These are phyloP conservation scores for Penicillium sclerotiorum DNA, from an alignment of 2,329 filamentous ascomycete species.

Conservation along the genomic window DNA sequence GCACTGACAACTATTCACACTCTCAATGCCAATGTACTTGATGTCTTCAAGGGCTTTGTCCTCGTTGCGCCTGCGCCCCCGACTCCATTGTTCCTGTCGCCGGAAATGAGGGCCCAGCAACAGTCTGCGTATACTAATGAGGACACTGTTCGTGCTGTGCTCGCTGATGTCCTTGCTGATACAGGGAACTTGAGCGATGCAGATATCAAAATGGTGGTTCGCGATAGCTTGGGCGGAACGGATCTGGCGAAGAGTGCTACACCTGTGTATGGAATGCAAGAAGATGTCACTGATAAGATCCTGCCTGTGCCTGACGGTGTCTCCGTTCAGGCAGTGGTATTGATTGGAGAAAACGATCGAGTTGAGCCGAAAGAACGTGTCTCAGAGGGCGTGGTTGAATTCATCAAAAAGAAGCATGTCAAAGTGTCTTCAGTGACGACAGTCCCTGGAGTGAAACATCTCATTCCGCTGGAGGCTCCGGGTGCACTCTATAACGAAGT, in stretches of 20 bases:
- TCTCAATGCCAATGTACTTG: slow-evolving; percentile 6
- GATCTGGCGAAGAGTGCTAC: slow-evolving; percentile 36
- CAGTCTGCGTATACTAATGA: slow-evolving; percentile 34
- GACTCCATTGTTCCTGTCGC: slow-evolving; percentile 32
- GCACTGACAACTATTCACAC: slow-evolving; percentile 23
- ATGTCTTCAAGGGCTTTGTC: slow-evolving; percentile 32
- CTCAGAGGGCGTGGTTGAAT: slow-evolving; percentile 23
- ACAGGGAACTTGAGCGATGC: slow-evolving; percentile 10
- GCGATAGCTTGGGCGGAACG: slow-evolving; percentile 35
- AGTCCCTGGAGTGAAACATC: slow-evolving; percentile 19
- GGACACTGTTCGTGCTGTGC: slow-evolving; percentile 33
- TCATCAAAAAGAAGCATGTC: slow-evolving; percentile 13
- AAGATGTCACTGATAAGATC: no score
- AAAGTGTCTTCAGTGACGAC: slow-evolving; percentile 11
- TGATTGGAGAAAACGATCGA: slow-evolving; percentile 37
- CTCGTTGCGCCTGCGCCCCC: slow-evolving; percentile 41
- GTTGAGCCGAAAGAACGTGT: slow-evolving; percentile 38
- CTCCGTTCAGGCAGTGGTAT: slow-evolving; percentile 22
- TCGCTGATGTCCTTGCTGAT: slow-evolving; percentile 36
- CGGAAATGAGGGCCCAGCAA: slow-evolving; percentile 39
- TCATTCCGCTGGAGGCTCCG: slow-evolving; percentile 28
- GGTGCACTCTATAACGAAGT: slow-evolving; percentile 14
- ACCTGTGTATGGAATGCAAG: slow-evolving; percentile 38
- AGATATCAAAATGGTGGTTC: slow-evolving; percentile 23
- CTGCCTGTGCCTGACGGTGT: slow-evolving; percentile 15